Evolutionary conservation across 2,329 filamentous ascomycete genomes (phyloP).

Genomic region (Phialophora chinensis): DNA sequence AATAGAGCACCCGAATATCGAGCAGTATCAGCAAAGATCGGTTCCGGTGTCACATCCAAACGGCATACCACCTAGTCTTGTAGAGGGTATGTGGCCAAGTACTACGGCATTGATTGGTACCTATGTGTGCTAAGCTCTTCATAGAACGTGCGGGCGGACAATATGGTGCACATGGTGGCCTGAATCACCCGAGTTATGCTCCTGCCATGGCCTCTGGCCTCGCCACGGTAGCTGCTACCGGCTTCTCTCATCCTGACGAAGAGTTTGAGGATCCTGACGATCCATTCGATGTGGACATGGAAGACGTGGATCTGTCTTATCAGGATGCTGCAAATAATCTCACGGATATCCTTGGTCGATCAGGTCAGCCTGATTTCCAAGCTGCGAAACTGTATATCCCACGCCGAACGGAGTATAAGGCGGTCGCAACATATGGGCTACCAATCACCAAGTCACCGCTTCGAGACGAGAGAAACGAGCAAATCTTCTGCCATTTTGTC

Average conservation of each 20-base stretch:
- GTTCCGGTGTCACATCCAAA: constrained; percentile 15
- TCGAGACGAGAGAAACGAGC: constrained; percentile 77
- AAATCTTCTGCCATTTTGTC: constrained; percentile 90
- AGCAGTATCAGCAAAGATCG: constrained; percentile 13
- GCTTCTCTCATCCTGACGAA: constrained; percentile 38
- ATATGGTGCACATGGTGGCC: constrained; percentile 25
- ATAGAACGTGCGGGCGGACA: constrained; percentile 24
- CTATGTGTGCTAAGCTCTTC: constrained; percentile 24
- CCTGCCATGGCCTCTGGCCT: constrained; percentile 12
- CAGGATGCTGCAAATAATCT: constrained; percentile 32
- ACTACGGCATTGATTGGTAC: constrained; percentile 10
- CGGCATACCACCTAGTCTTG: constrained; percentile 11
- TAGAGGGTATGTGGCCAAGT: constrained; percentile 31
- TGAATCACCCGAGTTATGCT: constrained; percentile 11
- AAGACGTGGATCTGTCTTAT: constrained; percentile 46
- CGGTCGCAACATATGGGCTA: constrained; percentile 26
- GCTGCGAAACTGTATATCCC: constrained; percentile 11
- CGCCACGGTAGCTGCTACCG: not conserved
- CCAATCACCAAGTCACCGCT: constrained; percentile 68
- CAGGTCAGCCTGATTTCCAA: constrained; percentile 20
- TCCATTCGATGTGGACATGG: constrained; percentile 65
- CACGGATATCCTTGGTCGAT: constrained; percentile 44
- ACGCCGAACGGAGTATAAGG: constrained; percentile 18
- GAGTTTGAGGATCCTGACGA: constrained; percentile 65
- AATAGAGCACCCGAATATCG: not conserved